Base-by-base conservation (phyloP, 129 eudicot genomes). In the Scalesia atractyloides region DNA sequence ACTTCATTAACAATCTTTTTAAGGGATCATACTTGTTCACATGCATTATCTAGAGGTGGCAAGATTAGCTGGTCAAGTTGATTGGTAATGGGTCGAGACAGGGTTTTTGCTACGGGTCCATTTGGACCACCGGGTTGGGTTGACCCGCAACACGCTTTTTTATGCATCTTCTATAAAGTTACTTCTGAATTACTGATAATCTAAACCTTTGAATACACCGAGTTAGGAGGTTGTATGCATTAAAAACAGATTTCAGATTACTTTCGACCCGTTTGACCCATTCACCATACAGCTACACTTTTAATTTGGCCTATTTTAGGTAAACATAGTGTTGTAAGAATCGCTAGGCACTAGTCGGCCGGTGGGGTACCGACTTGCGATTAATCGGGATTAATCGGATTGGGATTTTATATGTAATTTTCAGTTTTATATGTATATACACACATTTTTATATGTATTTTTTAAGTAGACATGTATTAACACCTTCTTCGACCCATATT, bases 1-100 rank as follows among this genome's bases (percentile, higher is more conserved):
- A 5, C 47, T 36, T 24, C n/a, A 49, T 79, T 16, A 66, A 17
- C 46, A 18, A 5, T 64, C 7, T 16, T 68, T 30, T 19, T 41
- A 36, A 73, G 20, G 43, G 66, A 39, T 77, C 50, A 49, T 61
- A 33, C 66, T 30, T 60, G 5, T 36, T 30, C 41, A 47, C 58
- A 37, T 47, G 64, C 16, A 50, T 69, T 41, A 43, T 14, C 5
- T 51, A 26, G 57, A 34, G 52, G 37, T 70, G 75, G 64, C 50
- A 0, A 20, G 17, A 51, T 70, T 5, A 13, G 9, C 24, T 9
- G 33, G 30, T 19, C 41, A 30, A 5, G n/a, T 46, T n/a, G 6
- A 26, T 68, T 37, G 15, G 24, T 58, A 53, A 39, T 37, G 41
- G 66, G 66, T 56, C 39, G 14, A 69, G 19, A 3, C 9, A 7